These are phyloP conservation scores for Laguncularia racemosa DNA, from an alignment of 345 rosid species.

Conservation along the genomic window DNA sequence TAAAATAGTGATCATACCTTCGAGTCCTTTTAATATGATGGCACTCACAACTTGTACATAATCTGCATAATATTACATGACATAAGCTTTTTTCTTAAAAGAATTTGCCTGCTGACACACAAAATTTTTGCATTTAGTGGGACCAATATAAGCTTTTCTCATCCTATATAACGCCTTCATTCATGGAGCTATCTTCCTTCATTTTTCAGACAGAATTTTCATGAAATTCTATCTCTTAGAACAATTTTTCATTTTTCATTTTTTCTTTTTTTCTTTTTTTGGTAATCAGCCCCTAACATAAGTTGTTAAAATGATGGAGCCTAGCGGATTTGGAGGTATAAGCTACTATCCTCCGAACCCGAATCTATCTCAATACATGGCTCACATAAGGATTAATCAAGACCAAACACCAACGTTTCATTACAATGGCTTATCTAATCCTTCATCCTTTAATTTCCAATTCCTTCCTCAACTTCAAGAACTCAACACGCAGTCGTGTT, in stretches of 20 bases:
- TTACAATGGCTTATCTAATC: conserved; percentile 2
- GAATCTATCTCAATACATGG: conserved; percentile 5
- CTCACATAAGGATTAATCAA: conserved; percentile 11
- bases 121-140: not conserved
- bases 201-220: not conserved
- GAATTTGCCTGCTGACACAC: too few relatives aligned
- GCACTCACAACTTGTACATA: conserved; percentile 3
- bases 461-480: conserved; percentile 6
- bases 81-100: too few relatives aligned
- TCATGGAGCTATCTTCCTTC: not conserved
- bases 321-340: conserved; percentile 6
- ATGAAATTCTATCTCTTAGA: conserved; percentile 1
- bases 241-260: too few relatives aligned
- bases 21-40: not conserved
- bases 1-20: too few relatives aligned
- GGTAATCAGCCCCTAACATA: not conserved
- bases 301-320: conserved; percentile 9
- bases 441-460: conserved; percentile 1
- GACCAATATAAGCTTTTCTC: conserved; percentile 5
- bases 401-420: conserved; percentile 14
- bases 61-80: not conserved
- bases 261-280: too few relatives aligned
- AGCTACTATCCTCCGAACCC: conserved; percentile 1
- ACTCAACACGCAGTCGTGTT: not conserved
- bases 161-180: conserved; percentile 11